Conservation (phyloP, 495 filamentous ascomycete species). For the Sporormia fimetaria region DNA sequence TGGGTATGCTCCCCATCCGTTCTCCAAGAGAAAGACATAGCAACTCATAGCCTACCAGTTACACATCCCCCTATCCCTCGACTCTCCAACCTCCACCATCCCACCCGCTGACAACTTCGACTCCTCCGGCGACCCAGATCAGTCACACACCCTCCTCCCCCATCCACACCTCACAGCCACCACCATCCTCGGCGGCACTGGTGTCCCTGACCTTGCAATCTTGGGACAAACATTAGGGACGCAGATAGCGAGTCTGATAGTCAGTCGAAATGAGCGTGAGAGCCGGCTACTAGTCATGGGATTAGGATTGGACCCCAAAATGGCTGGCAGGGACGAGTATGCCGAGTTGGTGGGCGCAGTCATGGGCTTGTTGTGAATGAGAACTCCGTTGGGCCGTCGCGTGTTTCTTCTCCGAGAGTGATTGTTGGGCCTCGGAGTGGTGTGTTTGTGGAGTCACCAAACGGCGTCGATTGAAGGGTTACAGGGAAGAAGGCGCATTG, state of each 20-base stretch:
- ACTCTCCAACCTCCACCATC: slow-evolving; percentile 42
- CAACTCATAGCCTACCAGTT: slow-evolving; percentile 43
- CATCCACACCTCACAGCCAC: slow-evolving; percentile 72
- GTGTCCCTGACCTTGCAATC: slow-evolving; percentile 61
- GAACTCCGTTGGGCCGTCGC: too few relatives aligned
- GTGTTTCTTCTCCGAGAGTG: too few relatives aligned
- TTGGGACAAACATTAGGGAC: slow-evolving; percentile 78
- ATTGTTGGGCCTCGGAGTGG: too few relatives aligned
- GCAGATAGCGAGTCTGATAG: slow-evolving; percentile 72
- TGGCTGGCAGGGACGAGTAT: slow-evolving; percentile 50
- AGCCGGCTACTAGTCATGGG: slow-evolving; percentile 70
- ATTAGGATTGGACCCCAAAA: slow-evolving; percentile 53
- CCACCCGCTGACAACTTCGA: slow-evolving; percentile 40
- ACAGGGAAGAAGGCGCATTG: too few relatives aligned
- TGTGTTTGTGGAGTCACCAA: too few relatives aligned
- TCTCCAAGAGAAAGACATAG: slow-evolving; percentile 1
- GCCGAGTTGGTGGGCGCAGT: slow-evolving; percentile 75
- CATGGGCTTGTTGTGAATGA: slow-evolving; percentile 48
- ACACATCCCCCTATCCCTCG: slow-evolving; percentile 63
- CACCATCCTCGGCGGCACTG: slow-evolving; percentile 73
- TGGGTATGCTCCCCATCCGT: slow-evolving; percentile 50
- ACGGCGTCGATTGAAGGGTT: too few relatives aligned
- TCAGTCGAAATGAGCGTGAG: slow-evolving; percentile 61
- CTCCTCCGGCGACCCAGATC: slow-evolving; percentile 36
- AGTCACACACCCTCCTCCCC: slow-evolving; percentile 56